Percentiles rank a stretch among this genome's conserved stretches.
Evolutionary conservation across 2,329 filamentous ascomycete genomes (phyloP).

Genomic region (Botryotinia convoluta): DNA sequence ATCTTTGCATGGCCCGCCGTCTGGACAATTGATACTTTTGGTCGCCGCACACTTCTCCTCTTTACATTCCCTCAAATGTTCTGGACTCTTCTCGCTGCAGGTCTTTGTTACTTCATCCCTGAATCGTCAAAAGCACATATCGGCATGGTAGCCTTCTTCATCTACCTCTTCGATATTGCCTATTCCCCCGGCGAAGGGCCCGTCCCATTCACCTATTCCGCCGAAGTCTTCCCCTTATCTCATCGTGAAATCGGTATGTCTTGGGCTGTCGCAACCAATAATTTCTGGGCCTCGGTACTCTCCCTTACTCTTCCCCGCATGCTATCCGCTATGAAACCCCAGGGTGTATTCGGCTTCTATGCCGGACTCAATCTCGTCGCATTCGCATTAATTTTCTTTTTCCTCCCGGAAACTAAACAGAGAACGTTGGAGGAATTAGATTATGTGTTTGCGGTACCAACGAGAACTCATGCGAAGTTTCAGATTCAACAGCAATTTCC

Average conservation of each 20-base stretch:
- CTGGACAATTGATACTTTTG: constrained; percentile 63
- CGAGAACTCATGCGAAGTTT: constrained; percentile 35
- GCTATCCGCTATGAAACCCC: constrained; percentile 25
- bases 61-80: constrained; percentile 69
- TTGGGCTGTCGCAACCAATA: constrained; percentile 59
- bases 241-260: constrained; percentile 64
- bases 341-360: constrained; percentile 53
- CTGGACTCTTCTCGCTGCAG: constrained; percentile 63
- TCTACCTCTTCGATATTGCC: constrained; percentile 64
- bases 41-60: constrained; percentile 58
- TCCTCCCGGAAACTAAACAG: constrained; percentile 58
- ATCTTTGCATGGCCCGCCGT: constrained; percentile 58
- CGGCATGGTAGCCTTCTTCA: constrained; percentile 56
- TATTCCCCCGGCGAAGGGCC: constrained; percentile 64
- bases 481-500: constrained; percentile 35
- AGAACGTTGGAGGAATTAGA: constrained; percentile 38
- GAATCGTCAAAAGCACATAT: constrained; percentile 44
- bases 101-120: constrained; percentile 54
- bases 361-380: constrained; percentile 55
- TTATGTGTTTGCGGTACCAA: constrained; percentile 48
- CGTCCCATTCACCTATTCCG: constrained; percentile 60
- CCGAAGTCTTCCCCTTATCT: constrained; percentile 63
- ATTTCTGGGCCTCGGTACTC: constrained; percentile 60
- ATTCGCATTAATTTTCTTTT: constrained; percentile 55
- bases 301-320: constrained; percentile 49